Evolutionary conservation across 768 basidiomycete species (phyloP), one percentile per base, ranked within the genome.

Genomic region (Pleurotus tuber-regium): DNA sequence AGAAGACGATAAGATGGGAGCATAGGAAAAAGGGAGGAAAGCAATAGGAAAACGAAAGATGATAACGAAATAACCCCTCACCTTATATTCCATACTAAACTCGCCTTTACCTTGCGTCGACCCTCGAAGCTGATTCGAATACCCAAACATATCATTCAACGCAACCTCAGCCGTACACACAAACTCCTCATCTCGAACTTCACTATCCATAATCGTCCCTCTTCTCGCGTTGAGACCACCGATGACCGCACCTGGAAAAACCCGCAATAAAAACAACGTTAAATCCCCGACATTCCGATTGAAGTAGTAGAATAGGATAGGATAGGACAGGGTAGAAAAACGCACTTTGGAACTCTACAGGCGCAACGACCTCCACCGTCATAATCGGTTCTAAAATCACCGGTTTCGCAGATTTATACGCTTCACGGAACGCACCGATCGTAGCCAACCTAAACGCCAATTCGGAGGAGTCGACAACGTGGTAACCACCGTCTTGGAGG

Each of bases 61-160:
- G n/a, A n/a, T n/a, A n/a, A n/a, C n/a, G n/a, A n/a, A n/a, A n/a
- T n/a, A n/a, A n/a, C n/a, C n/a, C n/a, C n/a, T 42, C 60, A 84
- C 86, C 77, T 90, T 90, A 63, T 83, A 85, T 59, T 85, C 84
- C 84, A 86, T 88, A 60, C 79, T 84, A 56, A 86, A 89, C 72
- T 89, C 86, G 60, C 93, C 94, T 75, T 99, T 98, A 62, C 96
- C 97, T 70, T 98, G 97, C 0, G 97, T 99, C 52, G 83, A 84
- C 2, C 96, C 96, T 52, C 96, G 84, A 39, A 98, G 76, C 59
- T 92, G 89, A 61, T 86, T 92, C 30, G 94, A 95, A 66, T 98
- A 98, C 14, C 92, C 91, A 64, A 99, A 99, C 96, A 98, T 98
- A 60, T 98, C 96, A 67, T 93, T 97, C 68, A 99, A 67, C 6